These are phyloP conservation scores for Pichia sorboxylosa DNA, from an alignment of 1,139 yeast species.

Conservation along the genomic window DNA sequence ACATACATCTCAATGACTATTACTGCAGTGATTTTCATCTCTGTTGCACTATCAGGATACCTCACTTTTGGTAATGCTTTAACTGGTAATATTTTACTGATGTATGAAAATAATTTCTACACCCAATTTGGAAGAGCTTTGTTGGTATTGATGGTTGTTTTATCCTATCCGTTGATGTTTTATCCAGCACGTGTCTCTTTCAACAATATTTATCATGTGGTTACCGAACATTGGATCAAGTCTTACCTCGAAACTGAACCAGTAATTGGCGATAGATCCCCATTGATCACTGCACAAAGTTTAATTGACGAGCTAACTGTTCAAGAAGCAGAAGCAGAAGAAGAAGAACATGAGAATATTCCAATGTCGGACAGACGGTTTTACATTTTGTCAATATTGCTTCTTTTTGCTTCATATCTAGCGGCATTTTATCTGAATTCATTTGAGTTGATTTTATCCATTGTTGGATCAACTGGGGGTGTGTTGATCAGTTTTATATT, in stretches of 20 bases:
- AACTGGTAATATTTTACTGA: constrained; percentile 70
- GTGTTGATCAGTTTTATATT: constrained; percentile 47
- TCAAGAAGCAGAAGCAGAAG: constrained; percentile 1
- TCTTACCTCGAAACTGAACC: constrained; percentile 2
- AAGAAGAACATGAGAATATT: constrained; percentile 21
- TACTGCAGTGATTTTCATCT: constrained; percentile 45
- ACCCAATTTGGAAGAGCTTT: constrained; percentile 62
- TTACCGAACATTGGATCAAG: no score
- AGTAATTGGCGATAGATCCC: constrained; percentile 5
- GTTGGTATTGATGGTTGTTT: constrained; percentile 69
- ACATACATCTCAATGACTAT: constrained; percentile 44
- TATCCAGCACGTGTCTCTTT: constrained; percentile 86
- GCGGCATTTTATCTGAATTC: constrained; percentile 37
- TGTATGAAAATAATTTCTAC: constrained; percentile 36
- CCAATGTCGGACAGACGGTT: constrained; percentile 44
- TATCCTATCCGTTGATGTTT: constrained; percentile 84
- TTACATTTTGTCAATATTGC: constrained; percentile 32
- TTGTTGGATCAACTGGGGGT: constrained; percentile 54
- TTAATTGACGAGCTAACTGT: neutral
- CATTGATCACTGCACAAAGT: constrained; percentile 5
- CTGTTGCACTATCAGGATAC: constrained; percentile 78
- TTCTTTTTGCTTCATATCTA: constrained; percentile 34
- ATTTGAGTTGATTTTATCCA: constrained; percentile 44
- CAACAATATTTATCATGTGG: constrained; percentile 59
- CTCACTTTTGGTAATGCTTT: constrained; percentile 73